Conservation (phyloP, 1,284 basidiomycete genomes). For the Ceratobasidium sp. region DNA sequence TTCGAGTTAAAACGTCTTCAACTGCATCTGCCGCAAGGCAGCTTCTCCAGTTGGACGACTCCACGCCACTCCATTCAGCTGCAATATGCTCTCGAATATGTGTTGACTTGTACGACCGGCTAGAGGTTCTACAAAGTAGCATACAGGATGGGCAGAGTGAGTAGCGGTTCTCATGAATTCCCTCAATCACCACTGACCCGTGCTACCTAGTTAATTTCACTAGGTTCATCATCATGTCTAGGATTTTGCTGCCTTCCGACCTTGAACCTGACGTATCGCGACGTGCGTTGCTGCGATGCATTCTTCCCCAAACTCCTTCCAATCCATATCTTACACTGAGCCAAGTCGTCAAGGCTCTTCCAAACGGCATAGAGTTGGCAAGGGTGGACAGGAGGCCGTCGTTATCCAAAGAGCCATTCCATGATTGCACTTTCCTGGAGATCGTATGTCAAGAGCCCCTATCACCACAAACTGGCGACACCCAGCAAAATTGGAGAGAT, state of each 20-base stretch:
- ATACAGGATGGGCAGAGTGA: slow-evolving; percentile 43
- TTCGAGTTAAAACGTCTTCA: slow-evolving; percentile 37
- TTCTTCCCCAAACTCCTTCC: slow-evolving; percentile 7
- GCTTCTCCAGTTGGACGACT: slow-evolving; percentile 35
- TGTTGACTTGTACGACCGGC: slow-evolving; percentile 38
- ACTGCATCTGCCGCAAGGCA: slow-evolving; percentile 44
- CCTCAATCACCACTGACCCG: not conserved
- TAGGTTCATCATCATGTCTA: slow-evolving; percentile 40
- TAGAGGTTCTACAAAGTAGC: slow-evolving; percentile 36
- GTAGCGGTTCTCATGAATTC: not conserved
- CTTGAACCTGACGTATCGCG: not conserved
- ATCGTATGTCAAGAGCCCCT: slow-evolving; percentile 1
- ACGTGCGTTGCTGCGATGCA: slow-evolving; percentile 35
- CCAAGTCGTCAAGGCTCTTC: not conserved
- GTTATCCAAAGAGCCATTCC: slow-evolving; percentile 35
- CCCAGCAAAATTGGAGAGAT: slow-evolving; percentile 1
- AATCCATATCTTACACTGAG: not conserved
- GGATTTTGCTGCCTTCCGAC: slow-evolving; percentile 1
- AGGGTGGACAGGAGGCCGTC: slow-evolving; percentile 39
- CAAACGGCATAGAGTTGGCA: slow-evolving; percentile 13
- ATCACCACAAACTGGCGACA: not conserved
- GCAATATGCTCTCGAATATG: slow-evolving; percentile 43
- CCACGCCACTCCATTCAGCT: slow-evolving; percentile 27
- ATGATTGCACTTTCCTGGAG: slow-evolving; percentile 37
- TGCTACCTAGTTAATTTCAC: slow-evolving; percentile 40